Conservation (phyloP, 768 basidiomycete genomes). For the Roridomyces roridus region DNA sequence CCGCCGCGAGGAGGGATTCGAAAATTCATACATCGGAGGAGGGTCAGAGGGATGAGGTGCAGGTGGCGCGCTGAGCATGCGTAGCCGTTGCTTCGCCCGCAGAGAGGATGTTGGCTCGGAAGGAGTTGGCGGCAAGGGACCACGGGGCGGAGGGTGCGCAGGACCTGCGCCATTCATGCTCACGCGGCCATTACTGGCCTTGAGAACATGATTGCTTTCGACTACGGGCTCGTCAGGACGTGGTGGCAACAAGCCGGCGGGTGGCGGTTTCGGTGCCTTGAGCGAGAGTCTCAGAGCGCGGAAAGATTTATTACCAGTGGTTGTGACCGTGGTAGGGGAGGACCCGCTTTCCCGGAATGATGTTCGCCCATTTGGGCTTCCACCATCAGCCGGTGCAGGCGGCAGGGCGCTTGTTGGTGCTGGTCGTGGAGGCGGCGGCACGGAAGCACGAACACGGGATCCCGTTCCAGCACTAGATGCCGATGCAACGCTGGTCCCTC, state of each 20-base stretch:
- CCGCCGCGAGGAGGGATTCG: slow-evolving; percentile 8
- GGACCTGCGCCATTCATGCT: slow-evolving; percentile 22
- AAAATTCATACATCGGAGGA: too few species aligned
- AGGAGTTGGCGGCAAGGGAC: slow-evolving; percentile 51
- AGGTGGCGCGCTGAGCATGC: slow-evolving; percentile 70
- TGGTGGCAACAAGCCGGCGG: slow-evolving; percentile 64
- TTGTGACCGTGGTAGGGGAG: slow-evolving; percentile 16
- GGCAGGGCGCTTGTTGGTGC: slow-evolving; percentile 75
- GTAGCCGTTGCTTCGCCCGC: slow-evolving; percentile 67
- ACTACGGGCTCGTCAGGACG: slow-evolving; percentile 64
- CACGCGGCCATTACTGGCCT: slow-evolving; percentile 21
- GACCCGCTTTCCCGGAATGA: slow-evolving; percentile 18
- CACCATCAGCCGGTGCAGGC: slow-evolving; percentile 54
- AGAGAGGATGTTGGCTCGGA: slow-evolving; percentile 47
- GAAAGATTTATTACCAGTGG: slow-evolving; percentile 45
- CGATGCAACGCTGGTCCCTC: neutral
- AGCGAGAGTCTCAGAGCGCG: slow-evolving; percentile 65
- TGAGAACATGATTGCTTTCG: slow-evolving; percentile 35
- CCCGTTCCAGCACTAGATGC: slow-evolving; percentile 12
- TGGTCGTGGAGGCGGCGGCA: slow-evolving; percentile 77
- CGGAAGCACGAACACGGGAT: slow-evolving; percentile 51
- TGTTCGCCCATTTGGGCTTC: slow-evolving; percentile 9
- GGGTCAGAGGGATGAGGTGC: slow-evolving; percentile 29
- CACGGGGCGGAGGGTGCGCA: slow-evolving; percentile 50
- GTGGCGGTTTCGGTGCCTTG: slow-evolving; percentile 69